A percentile compares a stretch with the other conserved stretches of the same genome.
These are phyloP conservation scores for Andrographis paniculata DNA, from an alignment of 305 asterid species.

Conservation along the genomic window DNA sequence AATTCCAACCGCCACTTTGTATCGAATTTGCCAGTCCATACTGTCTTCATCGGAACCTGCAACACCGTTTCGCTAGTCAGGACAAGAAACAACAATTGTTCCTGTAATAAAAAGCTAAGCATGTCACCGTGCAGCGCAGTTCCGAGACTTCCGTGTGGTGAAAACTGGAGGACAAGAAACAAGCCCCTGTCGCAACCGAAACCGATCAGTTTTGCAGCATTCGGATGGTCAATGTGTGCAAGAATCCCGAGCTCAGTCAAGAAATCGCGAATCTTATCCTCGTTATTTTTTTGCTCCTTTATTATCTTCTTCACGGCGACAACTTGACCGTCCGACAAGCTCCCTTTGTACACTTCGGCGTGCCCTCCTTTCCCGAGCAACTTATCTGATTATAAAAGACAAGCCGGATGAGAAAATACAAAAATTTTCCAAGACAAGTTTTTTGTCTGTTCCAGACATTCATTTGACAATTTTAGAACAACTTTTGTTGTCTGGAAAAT, in stretches of 20 bases:
- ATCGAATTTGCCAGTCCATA: slow-evolving; percentile 61
- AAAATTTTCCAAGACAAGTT: background rate
- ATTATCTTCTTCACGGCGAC: slow-evolving; percentile 86
- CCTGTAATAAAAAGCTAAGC: background rate
- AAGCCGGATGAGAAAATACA: background rate
- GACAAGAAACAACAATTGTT: background rate
- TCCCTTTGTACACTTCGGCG: slow-evolving; percentile 90
- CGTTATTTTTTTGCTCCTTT: slow-evolving; percentile 61
- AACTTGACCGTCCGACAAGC: slow-evolving; percentile 64
- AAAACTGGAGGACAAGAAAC: slow-evolving; percentile 75
- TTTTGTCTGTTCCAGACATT: background rate
- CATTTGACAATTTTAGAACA: too few relatives aligned
- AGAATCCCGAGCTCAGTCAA: slow-evolving; percentile 89
- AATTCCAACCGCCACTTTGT: slow-evolving; percentile 68
- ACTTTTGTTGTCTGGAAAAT: too few relatives aligned
- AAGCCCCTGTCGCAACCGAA: slow-evolving; percentile 67
- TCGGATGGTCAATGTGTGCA: slow-evolving; percentile 90
- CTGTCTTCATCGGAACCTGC: slow-evolving; percentile 15
- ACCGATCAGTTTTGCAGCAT: slow-evolving; percentile 80
- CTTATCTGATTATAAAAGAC: slow-evolving; percentile 33
- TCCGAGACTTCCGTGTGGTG: slow-evolving; percentile 81
- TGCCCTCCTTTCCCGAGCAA: slow-evolving; percentile 97
- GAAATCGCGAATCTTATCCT: slow-evolving; percentile 72
- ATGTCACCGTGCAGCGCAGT: slow-evolving; percentile 63
- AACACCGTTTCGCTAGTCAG: background rate